Percentiles rank a stretch among this genome's conserved stretches.
These are phyloP conservation scores for Kalmusia sp. DNA, from an alignment of 2,329 filamentous ascomycete species.

Conservation along the genomic window DNA sequence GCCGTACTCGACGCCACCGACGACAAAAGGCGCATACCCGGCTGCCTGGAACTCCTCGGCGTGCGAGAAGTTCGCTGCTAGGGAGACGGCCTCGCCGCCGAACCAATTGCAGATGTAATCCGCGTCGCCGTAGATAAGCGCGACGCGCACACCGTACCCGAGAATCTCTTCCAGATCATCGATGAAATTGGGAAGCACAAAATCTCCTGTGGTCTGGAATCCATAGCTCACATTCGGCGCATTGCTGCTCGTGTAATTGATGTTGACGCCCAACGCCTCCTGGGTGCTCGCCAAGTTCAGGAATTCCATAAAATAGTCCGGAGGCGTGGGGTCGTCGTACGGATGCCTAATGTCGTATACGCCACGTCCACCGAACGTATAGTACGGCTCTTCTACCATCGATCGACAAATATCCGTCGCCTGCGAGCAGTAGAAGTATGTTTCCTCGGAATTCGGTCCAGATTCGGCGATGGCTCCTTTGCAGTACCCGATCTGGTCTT, in stretches of 20 bases:
- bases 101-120: conserved; percentile 69
- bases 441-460: conserved; percentile 31
- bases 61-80: conserved; percentile 60
- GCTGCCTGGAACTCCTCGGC: conserved; percentile 64
- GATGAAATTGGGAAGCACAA: conserved; percentile 53
- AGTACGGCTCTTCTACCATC: conserved; percentile 54
- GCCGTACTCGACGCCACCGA: conserved; percentile 67
- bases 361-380: conserved; percentile 51
- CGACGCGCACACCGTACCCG: conserved; percentile 62
- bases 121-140: conserved; percentile 64
- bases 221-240: conserved; percentile 47
- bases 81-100: conserved; percentile 75
- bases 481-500: conserved; percentile 59
- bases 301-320: conserved; percentile 58
- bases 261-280: conserved; percentile 55
- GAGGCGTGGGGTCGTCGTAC: conserved; percentile 60
- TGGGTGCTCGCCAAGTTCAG: conserved; percentile 62
- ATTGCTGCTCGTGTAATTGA: conserved; percentile 61
- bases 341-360: conserved; percentile 63
- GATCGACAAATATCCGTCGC: conserved; percentile 52
- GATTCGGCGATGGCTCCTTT: conserved; percentile 24
- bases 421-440: conserved; percentile 43
- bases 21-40: conserved; percentile 74
- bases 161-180: conserved; percentile 59
- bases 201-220: conserved; percentile 57